Percentiles rank a stretch among this genome's conserved stretches.
These are phyloP conservation scores for Talaromyces islandicus DNA, from an alignment of 2,329 filamentous ascomycete species.

Conservation along the genomic window DNA sequence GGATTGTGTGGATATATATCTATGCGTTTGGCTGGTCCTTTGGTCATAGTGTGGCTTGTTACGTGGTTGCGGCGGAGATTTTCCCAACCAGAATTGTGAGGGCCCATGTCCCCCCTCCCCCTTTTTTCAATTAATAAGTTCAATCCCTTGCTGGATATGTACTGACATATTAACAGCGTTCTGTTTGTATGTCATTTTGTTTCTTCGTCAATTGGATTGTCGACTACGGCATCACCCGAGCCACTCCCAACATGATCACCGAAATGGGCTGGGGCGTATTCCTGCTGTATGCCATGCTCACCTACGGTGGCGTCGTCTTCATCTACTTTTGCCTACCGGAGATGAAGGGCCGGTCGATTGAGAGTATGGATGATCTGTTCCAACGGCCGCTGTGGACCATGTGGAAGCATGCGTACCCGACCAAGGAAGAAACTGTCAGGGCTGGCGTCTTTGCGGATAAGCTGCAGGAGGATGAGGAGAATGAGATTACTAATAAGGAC, in stretches of 20 bases:
- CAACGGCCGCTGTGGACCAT: constrained; percentile 34
- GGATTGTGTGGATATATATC: constrained; percentile 31
- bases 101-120: no score
- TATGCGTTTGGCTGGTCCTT: constrained; percentile 28
- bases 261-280: constrained; percentile 33
- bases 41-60: constrained; percentile 23
- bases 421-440: constrained; percentile 27
- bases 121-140: not conserved
- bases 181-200: constrained; percentile 23
- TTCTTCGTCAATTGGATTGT: constrained; percentile 27
- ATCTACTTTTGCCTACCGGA: constrained; percentile 27
- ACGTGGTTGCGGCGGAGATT: constrained; percentile 22
- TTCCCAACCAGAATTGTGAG: constrained; percentile 21
- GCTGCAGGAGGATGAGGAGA: constrained; percentile 14
- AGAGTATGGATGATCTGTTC: constrained; percentile 31
- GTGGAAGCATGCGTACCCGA: constrained; percentile 37
- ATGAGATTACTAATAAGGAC: constrained; percentile 8
- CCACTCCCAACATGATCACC: constrained; percentile 29
- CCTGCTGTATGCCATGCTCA: constrained; percentile 29
- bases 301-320: constrained; percentile 29
- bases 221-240: constrained; percentile 25
- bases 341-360: constrained; percentile 25
- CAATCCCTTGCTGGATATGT: no score
- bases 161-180: constrained; percentile 10
- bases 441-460: constrained; percentile 22